phyloP scores from a whole-genome alignment of 805 yeast species.

The Starmerella asiatica region DNA sequence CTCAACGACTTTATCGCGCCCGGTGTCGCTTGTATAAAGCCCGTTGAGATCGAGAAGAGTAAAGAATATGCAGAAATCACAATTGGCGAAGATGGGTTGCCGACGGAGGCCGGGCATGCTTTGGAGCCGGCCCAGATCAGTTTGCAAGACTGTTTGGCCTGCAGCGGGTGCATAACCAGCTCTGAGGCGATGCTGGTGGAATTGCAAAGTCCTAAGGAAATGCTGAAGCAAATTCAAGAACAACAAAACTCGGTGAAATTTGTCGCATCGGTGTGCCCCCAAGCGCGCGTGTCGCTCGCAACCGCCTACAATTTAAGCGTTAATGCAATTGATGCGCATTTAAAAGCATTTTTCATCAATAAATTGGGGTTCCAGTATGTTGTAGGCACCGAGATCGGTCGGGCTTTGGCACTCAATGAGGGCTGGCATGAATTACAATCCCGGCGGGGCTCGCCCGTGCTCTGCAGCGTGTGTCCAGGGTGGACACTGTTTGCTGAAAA shows the following conservation, averaged over 20 bases:
- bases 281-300: conserved; percentile 70
- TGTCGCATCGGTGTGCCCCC: conserved; percentile 74
- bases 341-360: conserved; percentile 44
- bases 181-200: conserved; percentile 92
- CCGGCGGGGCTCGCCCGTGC: conserved; percentile 32
- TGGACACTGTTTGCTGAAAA: conserved; percentile 94
- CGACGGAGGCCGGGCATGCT: conserved; percentile 53
- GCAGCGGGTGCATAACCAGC: conserved; percentile 93
- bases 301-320: conserved; percentile 45
- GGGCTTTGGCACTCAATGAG: conserved; percentile 47
- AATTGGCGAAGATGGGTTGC: conserved; percentile 44
- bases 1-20: conserved; percentile 93
- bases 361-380: conserved; percentile 57
- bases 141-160: conserved; percentile 85
- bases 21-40: conserved; percentile 88
- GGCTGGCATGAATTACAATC: conserved; percentile 32
- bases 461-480: conserved; percentile 83
- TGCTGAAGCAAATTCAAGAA: conserved; percentile 43
- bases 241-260: conserved; percentile 31
- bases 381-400: conserved; percentile 75
- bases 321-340: conserved; percentile 44
- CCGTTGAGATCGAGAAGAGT: conserved; percentile 39
- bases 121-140: conserved; percentile 64
- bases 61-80: conserved; percentile 38
- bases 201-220: conserved; percentile 74